Conservation (phyloP, 2,329 filamentous ascomycete species). For the Aspergillus ruber region DNA sequence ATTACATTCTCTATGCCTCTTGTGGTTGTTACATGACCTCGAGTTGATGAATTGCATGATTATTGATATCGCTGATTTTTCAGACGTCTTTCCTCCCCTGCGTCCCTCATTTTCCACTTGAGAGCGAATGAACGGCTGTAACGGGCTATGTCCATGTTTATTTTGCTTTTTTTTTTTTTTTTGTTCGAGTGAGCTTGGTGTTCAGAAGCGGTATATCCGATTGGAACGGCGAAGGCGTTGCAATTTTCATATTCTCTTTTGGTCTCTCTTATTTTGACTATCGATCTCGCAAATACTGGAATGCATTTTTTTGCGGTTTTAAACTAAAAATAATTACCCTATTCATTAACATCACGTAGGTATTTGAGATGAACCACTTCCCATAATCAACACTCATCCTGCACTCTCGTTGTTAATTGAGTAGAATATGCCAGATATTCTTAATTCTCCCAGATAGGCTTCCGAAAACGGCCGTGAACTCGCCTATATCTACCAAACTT, state of each 20-base stretch:
- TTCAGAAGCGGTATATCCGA: slow-evolving; percentile 24
- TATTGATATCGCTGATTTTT: neutral
- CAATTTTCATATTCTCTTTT: neutral
- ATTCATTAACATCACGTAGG: no score
- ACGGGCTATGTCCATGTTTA: slow-evolving; percentile 5
- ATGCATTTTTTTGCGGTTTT: no score
- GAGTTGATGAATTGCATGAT: neutral
- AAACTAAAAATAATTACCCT: no score
- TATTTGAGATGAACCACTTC: no score
- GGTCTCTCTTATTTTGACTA: neutral
- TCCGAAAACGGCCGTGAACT: no score
- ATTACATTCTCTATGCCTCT: neutral
- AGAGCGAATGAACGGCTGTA: neutral
- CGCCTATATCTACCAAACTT: no score
- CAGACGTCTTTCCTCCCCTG: slow-evolving; percentile 1
- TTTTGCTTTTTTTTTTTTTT: slow-evolving; percentile 6
- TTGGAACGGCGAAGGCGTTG: slow-evolving; percentile 5
- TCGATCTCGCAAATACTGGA: neutral
- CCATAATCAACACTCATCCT: no score
- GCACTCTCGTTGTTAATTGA: no score
- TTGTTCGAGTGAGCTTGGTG: slow-evolving; percentile 15
- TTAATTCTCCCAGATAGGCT: no score
- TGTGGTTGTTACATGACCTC: neutral
- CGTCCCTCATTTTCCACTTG: neutral
- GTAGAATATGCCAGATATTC: no score